phyloP scores from a whole-genome alignment of 2,329 filamentous ascomycete genomes.

The Chaetomium sp. region DNA sequence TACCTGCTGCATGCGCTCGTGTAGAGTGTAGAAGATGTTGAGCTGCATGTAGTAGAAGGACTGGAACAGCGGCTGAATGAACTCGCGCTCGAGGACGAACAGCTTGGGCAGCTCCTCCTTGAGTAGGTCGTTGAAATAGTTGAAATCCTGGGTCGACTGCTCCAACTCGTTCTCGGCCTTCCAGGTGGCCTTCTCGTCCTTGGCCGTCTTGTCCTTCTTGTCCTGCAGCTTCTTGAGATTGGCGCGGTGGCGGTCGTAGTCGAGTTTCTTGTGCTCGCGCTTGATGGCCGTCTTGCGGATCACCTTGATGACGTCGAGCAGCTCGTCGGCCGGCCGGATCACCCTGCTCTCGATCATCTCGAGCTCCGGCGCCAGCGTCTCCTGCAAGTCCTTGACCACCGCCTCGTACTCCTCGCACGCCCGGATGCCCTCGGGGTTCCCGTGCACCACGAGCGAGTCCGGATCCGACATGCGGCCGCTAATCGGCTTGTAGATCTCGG shows the following conservation, averaged over 20 bases:
- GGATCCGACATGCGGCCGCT: slow-evolving; percentile 95
- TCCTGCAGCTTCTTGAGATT: slow-evolving; percentile 92
- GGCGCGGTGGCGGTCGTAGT: slow-evolving; percentile 85
- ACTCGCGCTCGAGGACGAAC: slow-evolving; percentile 86
- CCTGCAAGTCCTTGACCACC: slow-evolving; percentile 87
- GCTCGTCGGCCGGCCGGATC: slow-evolving; percentile 88
- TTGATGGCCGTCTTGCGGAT: slow-evolving; percentile 87
- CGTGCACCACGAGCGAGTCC: slow-evolving; percentile 75
- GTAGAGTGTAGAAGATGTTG: slow-evolving; percentile 97
- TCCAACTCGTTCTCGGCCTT: slow-evolving; percentile 92
- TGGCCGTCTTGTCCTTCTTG: slow-evolving; percentile 93
- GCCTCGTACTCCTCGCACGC: slow-evolving; percentile 96
- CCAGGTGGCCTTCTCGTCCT: slow-evolving; percentile 97
- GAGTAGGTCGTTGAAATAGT: slow-evolving; percentile 96
- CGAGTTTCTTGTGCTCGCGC: slow-evolving; percentile 95
- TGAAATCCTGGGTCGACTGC: slow-evolving; percentile 89
- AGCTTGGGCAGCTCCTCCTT: slow-evolving; percentile 95
- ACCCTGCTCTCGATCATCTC: slow-evolving; percentile 96
- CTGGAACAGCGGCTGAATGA: slow-evolving; percentile 96
- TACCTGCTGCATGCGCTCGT: slow-evolving; percentile 96
- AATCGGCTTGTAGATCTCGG: slow-evolving; percentile 97
- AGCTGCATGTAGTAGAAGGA: slow-evolving; percentile 99
- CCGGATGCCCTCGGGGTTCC: slow-evolving; percentile 88
- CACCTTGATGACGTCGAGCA: slow-evolving; percentile 91
- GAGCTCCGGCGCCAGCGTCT: slow-evolving; percentile 84